Percentiles rank a stretch among this genome's conserved stretches.
phyloP scores from a whole-genome alignment of 371 early-diverging fungal genomes.

The Sporodiniella umbellata region DNA sequence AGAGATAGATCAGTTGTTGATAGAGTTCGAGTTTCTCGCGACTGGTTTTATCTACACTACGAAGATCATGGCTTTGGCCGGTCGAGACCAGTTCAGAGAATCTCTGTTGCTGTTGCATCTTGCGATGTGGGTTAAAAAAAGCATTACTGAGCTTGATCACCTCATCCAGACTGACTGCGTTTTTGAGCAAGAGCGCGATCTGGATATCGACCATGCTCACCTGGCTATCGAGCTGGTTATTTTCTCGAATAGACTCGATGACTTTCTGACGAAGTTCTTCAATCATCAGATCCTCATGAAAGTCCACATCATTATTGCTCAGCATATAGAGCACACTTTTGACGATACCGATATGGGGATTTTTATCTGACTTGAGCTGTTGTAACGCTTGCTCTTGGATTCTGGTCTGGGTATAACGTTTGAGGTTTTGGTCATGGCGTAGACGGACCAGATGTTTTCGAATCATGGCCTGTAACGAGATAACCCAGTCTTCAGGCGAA shows the following conservation, averaged over 20 bases:
- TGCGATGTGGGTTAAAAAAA: slow-evolving; percentile 37
- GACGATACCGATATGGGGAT: slow-evolving; percentile 78
- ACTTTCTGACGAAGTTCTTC: slow-evolving; percentile 87
- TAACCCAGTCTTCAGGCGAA: slow-evolving; percentile 20
- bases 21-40: slow-evolving; percentile 78
- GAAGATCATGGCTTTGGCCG: slow-evolving; percentile 45
- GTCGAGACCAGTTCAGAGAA: slow-evolving; percentile 39
- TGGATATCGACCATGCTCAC: slow-evolving; percentile 93
- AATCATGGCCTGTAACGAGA: slow-evolving; percentile 15
- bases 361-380: slow-evolving; percentile 51
- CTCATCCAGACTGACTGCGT: slow-evolving; percentile 93
- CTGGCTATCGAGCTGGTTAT: slow-evolving; percentile 77
- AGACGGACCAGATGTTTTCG: slow-evolving; percentile 12
- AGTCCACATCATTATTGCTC: slow-evolving; percentile 90
- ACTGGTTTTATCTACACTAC: slow-evolving; percentile 83
- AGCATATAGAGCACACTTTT: slow-evolving; percentile 89
- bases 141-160: slow-evolving; percentile 69
- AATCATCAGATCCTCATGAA: slow-evolving; percentile 87
- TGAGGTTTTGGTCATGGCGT: background rate
- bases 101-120: slow-evolving; percentile 47
- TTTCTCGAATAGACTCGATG: slow-evolving; percentile 88
- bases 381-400: slow-evolving; percentile 16
- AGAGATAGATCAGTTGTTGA: slow-evolving; percentile 91
- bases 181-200: slow-evolving; percentile 95
- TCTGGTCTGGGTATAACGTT: slow-evolving; percentile 4